Percentiles rank a stretch among this genome's conserved stretches.
These are phyloP conservation scores for Scedosporium dehoogii DNA, from an alignment of 2,329 filamentous ascomycete genomes.

Conservation along the genomic window DNA sequence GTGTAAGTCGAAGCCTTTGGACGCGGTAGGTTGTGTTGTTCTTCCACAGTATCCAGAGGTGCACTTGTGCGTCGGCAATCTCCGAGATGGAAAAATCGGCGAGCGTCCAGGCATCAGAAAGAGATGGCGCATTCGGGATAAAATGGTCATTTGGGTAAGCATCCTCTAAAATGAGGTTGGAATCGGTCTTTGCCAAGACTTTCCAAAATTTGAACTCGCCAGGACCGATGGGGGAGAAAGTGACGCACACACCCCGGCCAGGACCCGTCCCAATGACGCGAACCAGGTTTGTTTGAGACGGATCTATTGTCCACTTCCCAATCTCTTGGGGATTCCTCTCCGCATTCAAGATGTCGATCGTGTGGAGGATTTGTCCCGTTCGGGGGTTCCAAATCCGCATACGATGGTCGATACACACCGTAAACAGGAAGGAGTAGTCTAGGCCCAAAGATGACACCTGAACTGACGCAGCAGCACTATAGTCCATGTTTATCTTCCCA, in stretches of 20 bases:
- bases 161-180: constrained; percentile 58
- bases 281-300: constrained; percentile 67
- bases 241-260: constrained; percentile 54
- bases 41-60: constrained; percentile 74
- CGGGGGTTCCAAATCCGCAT: constrained; percentile 82
- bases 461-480: constrained; percentile 56
- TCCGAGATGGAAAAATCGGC: constrained; percentile 62
- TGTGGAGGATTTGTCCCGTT: constrained; percentile 67
- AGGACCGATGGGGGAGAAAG: constrained; percentile 77
- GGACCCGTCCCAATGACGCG: constrained; percentile 53
- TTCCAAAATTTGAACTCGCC: constrained; percentile 94
- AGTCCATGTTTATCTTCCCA: constrained; percentile 55
- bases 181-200: constrained; percentile 54
- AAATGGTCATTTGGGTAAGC: constrained; percentile 50
- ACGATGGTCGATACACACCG: constrained; percentile 80
- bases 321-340: constrained; percentile 56
- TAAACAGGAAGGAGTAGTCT: constrained; percentile 52
- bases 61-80: constrained; percentile 42
- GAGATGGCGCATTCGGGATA: constrained; percentile 55
- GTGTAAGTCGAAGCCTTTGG: constrained; percentile 62
- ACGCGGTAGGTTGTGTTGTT: constrained; percentile 72
- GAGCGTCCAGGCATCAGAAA: constrained; percentile 68
- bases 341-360: constrained; percentile 67
- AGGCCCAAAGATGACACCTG: constrained; percentile 42
- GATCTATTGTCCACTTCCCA: constrained; percentile 68